phyloP scores from a whole-genome alignment of 176 grass and related monocot genomes.

The Elymus sibiricus region DNA sequence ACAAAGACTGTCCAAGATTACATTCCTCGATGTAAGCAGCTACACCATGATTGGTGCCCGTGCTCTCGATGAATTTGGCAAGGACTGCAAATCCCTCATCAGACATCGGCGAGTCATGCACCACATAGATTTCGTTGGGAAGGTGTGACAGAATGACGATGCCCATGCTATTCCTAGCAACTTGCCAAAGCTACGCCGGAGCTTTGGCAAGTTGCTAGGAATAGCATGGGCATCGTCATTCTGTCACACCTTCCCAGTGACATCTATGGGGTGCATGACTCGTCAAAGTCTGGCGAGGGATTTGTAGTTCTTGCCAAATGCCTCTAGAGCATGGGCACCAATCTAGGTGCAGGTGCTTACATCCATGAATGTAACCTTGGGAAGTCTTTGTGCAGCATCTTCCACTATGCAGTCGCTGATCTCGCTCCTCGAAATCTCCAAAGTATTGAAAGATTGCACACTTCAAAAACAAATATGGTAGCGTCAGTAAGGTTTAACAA shows the following conservation, averaged over 20 bases:
- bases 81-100: conserved; percentile 57
- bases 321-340: conserved; percentile 62
- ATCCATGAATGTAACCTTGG: conserved; percentile 71
- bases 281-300: conserved; percentile 56
- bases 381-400: conserved; percentile 51
- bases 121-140: conserved; percentile 52
- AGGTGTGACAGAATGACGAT: conserved; percentile 74
- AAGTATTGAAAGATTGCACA: conserved; percentile 48
- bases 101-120: conserved; percentile 74
- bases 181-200: conserved; percentile 67
- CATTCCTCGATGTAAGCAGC: conserved; percentile 81
- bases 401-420: conserved; percentile 81
- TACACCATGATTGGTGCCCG: conserved; percentile 66
- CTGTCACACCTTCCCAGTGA: conserved; percentile 60
- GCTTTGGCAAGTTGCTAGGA: conserved; percentile 69
- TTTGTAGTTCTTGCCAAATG: conserved; percentile 73
- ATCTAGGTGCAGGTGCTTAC: conserved; percentile 87
- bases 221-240: conserved; percentile 83
- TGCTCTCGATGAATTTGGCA: conserved; percentile 75
- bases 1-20: conserved; percentile 48
- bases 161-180: conserved; percentile 57
- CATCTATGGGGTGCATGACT: conserved; percentile 78
- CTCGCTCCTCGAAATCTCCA: conserved; percentile 88
- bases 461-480: conserved; percentile 26
- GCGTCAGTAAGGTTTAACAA: conserved; percentile 7